Conservation (phyloP, 495 filamentous ascomycete genomes). For the Filosporella fistucella region DNA sequence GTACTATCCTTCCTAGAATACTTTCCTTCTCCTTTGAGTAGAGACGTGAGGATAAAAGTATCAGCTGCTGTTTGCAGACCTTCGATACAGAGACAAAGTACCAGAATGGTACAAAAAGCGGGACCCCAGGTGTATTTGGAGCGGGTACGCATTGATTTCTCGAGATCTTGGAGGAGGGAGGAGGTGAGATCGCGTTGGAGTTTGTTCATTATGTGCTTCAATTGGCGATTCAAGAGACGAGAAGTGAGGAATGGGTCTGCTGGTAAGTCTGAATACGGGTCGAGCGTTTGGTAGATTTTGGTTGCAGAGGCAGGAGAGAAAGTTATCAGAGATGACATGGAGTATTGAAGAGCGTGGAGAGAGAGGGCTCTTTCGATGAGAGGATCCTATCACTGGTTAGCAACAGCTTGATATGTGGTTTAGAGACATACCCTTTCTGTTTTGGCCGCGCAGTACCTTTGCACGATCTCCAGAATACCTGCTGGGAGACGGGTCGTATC, state of each 20-base stretch:
- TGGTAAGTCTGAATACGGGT: conserved; percentile 27
- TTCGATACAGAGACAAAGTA: conserved; percentile 49
- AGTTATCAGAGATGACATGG: conserved; percentile 43
- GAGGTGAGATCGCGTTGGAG: conserved; percentile 39
- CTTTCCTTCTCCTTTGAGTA: conserved; percentile 22
- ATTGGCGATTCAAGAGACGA: conserved; percentile 45
- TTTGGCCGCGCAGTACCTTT: conserved; percentile 32
- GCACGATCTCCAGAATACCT: conserved; percentile 35
- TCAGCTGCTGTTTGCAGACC: conserved; percentile 43
- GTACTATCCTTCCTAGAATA: conserved; percentile 36
- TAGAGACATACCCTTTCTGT: conserved; percentile 23
- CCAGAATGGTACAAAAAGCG: conserved; percentile 44
- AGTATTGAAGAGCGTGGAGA: conserved; percentile 47
- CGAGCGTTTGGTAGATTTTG: conserved; percentile 27
- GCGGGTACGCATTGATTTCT: conserved; percentile 42
- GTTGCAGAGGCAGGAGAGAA: conserved; percentile 34
- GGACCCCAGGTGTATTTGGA: conserved; percentile 44
- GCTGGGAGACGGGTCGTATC: conserved; percentile 36
- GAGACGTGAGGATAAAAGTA: conserved; percentile 41
- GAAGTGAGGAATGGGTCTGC: conserved; percentile 37
- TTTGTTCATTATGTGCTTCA: conserved; percentile 47
- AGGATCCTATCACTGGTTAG: conserved; percentile 12
- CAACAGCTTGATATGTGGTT: background rate
- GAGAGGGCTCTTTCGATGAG: conserved; percentile 41
- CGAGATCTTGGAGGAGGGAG: conserved; percentile 39